Percentiles rank a stretch among this genome's conserved stretches.
phyloP scores from a whole-genome alignment of 805 yeast species.

The Candida manassasensis region DNA sequence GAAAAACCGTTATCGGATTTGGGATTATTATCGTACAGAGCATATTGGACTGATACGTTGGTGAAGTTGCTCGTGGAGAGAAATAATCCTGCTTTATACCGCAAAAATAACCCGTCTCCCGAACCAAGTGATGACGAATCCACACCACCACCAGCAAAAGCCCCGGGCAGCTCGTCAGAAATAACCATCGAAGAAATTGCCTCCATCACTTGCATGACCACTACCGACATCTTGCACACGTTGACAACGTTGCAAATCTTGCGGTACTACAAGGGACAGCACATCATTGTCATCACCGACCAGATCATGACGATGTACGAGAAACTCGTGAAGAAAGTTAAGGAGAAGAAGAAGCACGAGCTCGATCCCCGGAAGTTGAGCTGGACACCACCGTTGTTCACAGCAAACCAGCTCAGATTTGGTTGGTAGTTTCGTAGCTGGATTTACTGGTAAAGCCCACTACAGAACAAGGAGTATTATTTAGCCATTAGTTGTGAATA shows the following conservation, averaged over 20 bases:
- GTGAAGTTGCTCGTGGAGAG: conserved; percentile 66
- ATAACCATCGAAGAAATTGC: conserved; percentile 90
- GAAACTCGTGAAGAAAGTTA: conserved; percentile 43
- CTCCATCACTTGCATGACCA: conserved; percentile 85
- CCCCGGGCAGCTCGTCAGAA: conserved; percentile 25
- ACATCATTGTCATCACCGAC: conserved; percentile 79
- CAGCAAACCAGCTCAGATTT: conserved; percentile 92
- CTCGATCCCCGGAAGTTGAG: conserved; percentile 66
- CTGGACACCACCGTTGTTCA: conserved; percentile 96
- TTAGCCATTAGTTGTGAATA: too few species aligned
- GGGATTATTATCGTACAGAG: conserved; percentile 89
- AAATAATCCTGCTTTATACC: conserved; percentile 33
- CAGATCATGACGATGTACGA: conserved; percentile 76
- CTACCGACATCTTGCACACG: conserved; percentile 91
- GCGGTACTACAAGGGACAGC: conserved; percentile 93
- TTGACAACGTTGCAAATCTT: conserved; percentile 86
- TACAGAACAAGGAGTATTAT: too few species aligned
- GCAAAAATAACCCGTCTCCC: conserved; percentile 31
- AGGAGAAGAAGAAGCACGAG: conserved; percentile 68
- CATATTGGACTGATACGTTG: conserved; percentile 92
- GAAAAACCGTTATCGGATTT: conserved; percentile 95
- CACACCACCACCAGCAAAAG: conserved; percentile 17
- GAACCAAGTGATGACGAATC: conserved; percentile 32
- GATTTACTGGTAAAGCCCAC: conserved; percentile 5
- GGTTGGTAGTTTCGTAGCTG: conserved; percentile 61